Base-by-base conservation (phyloP, 257 asterid species). In the Forsythia suspensa region DNA sequence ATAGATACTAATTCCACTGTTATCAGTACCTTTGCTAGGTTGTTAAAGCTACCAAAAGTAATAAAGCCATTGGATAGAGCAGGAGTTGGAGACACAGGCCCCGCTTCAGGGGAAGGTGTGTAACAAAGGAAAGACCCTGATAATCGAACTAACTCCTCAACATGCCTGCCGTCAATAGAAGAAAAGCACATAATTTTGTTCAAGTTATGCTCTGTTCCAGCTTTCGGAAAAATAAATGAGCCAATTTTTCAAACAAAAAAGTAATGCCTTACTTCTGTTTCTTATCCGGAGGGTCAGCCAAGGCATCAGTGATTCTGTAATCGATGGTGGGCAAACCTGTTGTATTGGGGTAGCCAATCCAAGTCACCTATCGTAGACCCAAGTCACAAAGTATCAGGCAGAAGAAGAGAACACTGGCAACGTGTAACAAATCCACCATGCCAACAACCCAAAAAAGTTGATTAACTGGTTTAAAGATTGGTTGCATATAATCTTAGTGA, bases 301-400 rank as follows among this genome's bases (percentile, higher is more conserved):
- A 86, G 57, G 92, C 86, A 87, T 96, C 99, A 40, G 96, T 84
- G 75, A 96, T 94, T 89, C 99, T 90, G 87, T 94, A 96, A 86
- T 96, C 99, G 80, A 96, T 89, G 80, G 96, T 87, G 73, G 97
- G 99, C 87, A 96, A 88, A 77, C 99, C 99, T 77, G 99, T 94
- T 72, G 99, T 96, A 82, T 96, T 96, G 68, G 98, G 99, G 89
- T 96, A 96, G 81, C 99, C 99, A 84, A 96, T 96, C 99, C 99
- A 96, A 74, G 98, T 96, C 75, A 92, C 99, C 99, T 96, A 82
- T 46, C 52, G 13, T 79, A 84, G 66, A 77, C 72, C 43, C 79
- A 85, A 76, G 72, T 29, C 66, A 63, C 12, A 20, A 21, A 29
- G 38, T 51, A 63, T 21, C 37, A 63, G 16, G 15, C 36, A 24